Base-by-base conservation (phyloP, 768 basidiomycete species). In the Kwoniella dendrophila region DNA sequence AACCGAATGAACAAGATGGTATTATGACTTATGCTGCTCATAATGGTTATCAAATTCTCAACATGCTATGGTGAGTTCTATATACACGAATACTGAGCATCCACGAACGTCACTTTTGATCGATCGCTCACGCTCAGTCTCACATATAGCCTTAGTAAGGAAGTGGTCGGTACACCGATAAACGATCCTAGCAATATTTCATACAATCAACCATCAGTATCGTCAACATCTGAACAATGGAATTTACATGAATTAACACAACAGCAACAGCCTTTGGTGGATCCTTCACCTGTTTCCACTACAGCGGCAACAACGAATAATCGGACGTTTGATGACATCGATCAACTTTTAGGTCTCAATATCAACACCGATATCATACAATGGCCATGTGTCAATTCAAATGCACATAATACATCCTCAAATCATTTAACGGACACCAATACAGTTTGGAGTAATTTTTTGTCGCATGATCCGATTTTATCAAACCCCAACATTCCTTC, bases 1-100 rank as follows among this genome's bases (percentile, higher is more conserved):
- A 60, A 26, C 59, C 59, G n/a, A n/a, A n/a, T 10, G 29, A 51
- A 20, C 32, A 60, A 40, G 49, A 40, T 8, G 48, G 43, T 22
- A 52, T 60, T 14, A 43, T 52, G 49, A 53, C 59, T 0, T 60
- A 51, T 33, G 49, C 59, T 7, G 49, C 41, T 16, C 59, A 60
- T 27, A 60, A 60, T 44, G 59, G 59, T 3, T 60, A 51, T 44
- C 59, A 60, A 22, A 60, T 60, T 18, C 30, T 60, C 38, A 60
- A 60, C 41, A 60, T 60, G 59, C 40, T 60, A 20, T 60, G 59
- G 59, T 60, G 22, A 60, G 59, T 40, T 0, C 5, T 24, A 32
- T 32, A 20, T 4, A 30, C 50, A 12, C 3, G 14, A 22, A 24
- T 51, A 27, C 50, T 51, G 29, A 30, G n/a, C n/a, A n/a, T n/a